A percentile compares a stretch with the other conserved stretches of the same genome.
Evolutionary conservation across 2,329 filamentous ascomycete species (phyloP).

Genomic region (Epicoccum sorghinum): DNA sequence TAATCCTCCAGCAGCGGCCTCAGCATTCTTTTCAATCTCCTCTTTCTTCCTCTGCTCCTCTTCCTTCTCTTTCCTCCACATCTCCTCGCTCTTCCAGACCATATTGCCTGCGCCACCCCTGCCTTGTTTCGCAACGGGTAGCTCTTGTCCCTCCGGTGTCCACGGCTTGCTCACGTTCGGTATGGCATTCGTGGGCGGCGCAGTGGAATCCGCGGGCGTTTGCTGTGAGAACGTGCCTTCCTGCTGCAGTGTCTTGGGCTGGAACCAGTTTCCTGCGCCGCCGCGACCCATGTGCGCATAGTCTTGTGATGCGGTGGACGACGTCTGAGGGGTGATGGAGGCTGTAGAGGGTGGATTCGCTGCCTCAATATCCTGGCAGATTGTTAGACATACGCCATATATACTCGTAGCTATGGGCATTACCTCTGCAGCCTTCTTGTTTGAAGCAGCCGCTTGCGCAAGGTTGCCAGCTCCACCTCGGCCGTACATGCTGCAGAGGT

Average conservation of each 20-base stretch:
- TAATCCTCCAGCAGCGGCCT: slow-evolving; percentile 49
- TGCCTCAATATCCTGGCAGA: slow-evolving; percentile 48
- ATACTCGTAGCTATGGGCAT: neutral
- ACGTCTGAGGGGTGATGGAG: slow-evolving; percentile 18
- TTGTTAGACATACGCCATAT: neutral
- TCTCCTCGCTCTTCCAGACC: slow-evolving; percentile 49
- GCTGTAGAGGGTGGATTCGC: slow-evolving; percentile 31
- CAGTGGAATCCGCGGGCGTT: slow-evolving; percentile 33
- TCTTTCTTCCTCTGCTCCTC: slow-evolving; percentile 38
- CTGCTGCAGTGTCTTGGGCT: slow-evolving; percentile 47
- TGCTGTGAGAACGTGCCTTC: slow-evolving; percentile 47
- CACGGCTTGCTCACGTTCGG: slow-evolving; percentile 42
- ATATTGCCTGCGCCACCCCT: slow-evolving; percentile 57
- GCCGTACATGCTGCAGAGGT: slow-evolving; percentile 41
- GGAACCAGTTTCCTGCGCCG: slow-evolving; percentile 56
- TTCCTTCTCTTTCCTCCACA: slow-evolving; percentile 34
- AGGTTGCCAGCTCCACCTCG: slow-evolving; percentile 57
- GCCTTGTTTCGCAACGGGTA: slow-evolving; percentile 46
- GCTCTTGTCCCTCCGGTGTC: slow-evolving; percentile 42
- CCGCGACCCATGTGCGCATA: slow-evolving; percentile 55
- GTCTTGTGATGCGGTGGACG: slow-evolving; percentile 36
- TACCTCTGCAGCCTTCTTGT: slow-evolving; percentile 40
- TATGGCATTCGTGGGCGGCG: slow-evolving; percentile 32
- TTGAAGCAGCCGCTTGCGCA: slow-evolving; percentile 42
- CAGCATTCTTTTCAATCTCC: slow-evolving; percentile 43